phyloP scores from a whole-genome alignment of 768 basidiomycete genomes.

The Cyclocybe cylindracea region DNA sequence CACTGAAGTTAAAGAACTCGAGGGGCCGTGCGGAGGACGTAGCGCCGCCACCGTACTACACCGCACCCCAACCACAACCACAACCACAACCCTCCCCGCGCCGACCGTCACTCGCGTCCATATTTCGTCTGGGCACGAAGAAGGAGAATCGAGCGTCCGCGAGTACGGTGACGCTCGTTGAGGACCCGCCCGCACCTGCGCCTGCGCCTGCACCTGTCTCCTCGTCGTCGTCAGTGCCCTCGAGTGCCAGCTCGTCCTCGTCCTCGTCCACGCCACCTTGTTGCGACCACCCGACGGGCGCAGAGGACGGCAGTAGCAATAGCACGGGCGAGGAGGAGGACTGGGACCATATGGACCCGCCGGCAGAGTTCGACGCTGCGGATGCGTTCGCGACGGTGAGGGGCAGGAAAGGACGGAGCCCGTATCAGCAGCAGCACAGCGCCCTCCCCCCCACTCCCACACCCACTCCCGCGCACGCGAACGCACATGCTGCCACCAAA shows the following conservation, averaged over 20 bases:
- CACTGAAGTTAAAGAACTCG: slow-evolving; percentile 36
- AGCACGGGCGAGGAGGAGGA: slow-evolving; percentile 54
- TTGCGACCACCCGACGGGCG: background rate
- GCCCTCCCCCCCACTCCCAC: slow-evolving; percentile 3
- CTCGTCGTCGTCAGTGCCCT: background rate
- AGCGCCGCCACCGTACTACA: too few species aligned
- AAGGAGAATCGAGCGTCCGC: slow-evolving; percentile 6
- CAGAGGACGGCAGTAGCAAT: slow-evolving; percentile 8
- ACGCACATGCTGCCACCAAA: background rate
- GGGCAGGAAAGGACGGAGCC: slow-evolving; percentile 17
- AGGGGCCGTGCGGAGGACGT: slow-evolving; percentile 25
- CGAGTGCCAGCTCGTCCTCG: background rate
- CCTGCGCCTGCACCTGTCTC: too few species aligned
- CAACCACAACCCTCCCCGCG: slow-evolving; percentile 47
- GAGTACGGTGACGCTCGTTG: background rate
- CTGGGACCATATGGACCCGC: slow-evolving; percentile 80
- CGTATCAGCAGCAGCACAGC: slow-evolving; percentile 40
- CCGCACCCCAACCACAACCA: too few species aligned
- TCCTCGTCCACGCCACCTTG: background rate
- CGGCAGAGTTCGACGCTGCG: slow-evolving; percentile 57
- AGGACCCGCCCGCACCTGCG: too few species aligned
- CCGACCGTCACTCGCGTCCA: slow-evolving; percentile 78
- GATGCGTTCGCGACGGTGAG: slow-evolving; percentile 25
- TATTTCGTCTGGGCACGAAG: slow-evolving; percentile 70
- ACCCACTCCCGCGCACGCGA: background rate